Base-by-base conservation (phyloP, 805 yeast genomes). In the Monosporozyma aquatica region DNA sequence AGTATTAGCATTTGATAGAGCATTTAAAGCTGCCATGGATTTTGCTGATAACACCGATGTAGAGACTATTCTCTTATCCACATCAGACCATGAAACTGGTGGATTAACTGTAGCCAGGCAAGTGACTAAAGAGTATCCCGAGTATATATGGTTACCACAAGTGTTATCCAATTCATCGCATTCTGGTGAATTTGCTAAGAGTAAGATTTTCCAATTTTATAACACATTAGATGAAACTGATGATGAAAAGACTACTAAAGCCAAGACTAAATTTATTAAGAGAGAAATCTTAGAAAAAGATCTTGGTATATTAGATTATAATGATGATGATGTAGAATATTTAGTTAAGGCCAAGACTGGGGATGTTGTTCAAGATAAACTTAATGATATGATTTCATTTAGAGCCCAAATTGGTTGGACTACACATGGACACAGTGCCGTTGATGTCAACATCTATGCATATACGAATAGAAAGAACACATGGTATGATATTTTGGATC, bases 61-160 rank as follows among this genome's bases (percentile, higher is more conserved):
- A 10, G 95, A 87, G 52, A 86, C 95, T 3, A 68, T 82, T 36
- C 73, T 86, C 32, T 69, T 89, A 33, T 78, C 90, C 21, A 87
- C 95, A 2, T 82, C 94, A 20, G 97, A 89, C 61, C 97, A 89
- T 67, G 97, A 89, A 61, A 89, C 97, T 21, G 97, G 97, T 48
- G 97, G 97, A 0, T 70, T 89, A 49, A 82, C 83, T n/a, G 75
- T 85, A 37, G 87, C 95, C 0, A 76, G 89, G 64, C 96, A 89
- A 67, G 62, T 83, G 29, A 57, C 77, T 5, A 60, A 69, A 3
- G 58, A 59, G 1, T 87, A 87, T 59, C 97, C 97, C 1, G 95
- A 87, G 45, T 87, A 87, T 56, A 56, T 77, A 45, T 89, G 96
- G 96, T 75, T 72, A 53, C 97, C 97, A 1, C 78, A 82, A 56